Base-by-base conservation (phyloP, 805 yeast species). In the Kluyveromyces dobzhanskii region DNA sequence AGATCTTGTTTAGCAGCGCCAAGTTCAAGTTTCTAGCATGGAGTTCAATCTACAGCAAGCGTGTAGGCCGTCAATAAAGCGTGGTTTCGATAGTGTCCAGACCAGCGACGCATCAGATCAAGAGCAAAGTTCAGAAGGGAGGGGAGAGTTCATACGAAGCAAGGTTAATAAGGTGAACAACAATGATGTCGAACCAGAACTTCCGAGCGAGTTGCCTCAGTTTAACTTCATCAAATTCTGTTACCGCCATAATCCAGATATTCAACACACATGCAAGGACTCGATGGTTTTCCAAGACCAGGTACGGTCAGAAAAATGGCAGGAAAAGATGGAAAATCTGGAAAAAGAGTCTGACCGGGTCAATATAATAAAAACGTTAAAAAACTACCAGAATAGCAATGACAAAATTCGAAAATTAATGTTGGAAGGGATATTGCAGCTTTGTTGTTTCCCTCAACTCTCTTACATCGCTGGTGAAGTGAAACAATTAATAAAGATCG, bases 371-470 rank as follows among this genome's bases (percentile, higher is more conserved):
- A 17, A 71, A 79, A 28, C 86, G 81, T 46, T 82, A 85, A 13
- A 85, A 96, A 92, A 30, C 16, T 90, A 86, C 59, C 45, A 45
- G 18, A 48, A 72, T 79, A 38, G 85, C 82, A 32, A 83, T 90
- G 18, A 85, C 82, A 74, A 70, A 32, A 85, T 82, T 54, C 68
- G 97, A 39, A 73, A 76, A 36, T 65, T 90, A 32, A 84, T 90
- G 1, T 62, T 92, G 36, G 82, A 83, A 55, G 97, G 97, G 1
- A 62, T 92, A 26, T 64, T 92, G 32, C 70, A 85, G 4, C 95
- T 86, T 57, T 86, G 97, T 59, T 92, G 98, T 52, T 88, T 86
- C 64, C 97, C 97, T 1, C 96, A 88, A 55, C 68, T 92, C 16
- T 85, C 95, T n/a, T 77, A 78, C 43, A 75, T 90, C 3, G 75